These are phyloP conservation scores for Chlorella sp. DNA, from an alignment of 139 green algal genomes.

Conservation along the genomic window DNA sequence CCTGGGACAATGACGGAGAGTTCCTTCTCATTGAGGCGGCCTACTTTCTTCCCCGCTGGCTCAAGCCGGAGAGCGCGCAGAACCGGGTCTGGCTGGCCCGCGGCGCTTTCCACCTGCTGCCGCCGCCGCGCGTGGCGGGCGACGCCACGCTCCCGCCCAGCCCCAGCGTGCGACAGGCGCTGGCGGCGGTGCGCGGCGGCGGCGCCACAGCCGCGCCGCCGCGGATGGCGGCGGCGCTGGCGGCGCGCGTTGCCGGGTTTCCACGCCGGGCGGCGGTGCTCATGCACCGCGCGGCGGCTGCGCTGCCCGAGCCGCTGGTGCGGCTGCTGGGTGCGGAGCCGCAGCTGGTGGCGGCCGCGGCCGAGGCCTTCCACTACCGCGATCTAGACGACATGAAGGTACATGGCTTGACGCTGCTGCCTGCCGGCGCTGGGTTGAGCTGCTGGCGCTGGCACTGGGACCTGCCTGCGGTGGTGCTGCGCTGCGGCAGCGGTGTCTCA, in stretches of 20 bases:
- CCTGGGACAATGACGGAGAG: slow-evolving; percentile 95
- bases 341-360: slow-evolving; percentile 62
- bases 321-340: slow-evolving; percentile 53
- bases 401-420: too few relatives aligned
- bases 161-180: slow-evolving; percentile 42
- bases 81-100: slow-evolving; percentile 77
- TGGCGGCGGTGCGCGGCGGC: slow-evolving; percentile 41
- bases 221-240: slow-evolving; percentile 10
- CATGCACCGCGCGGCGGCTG: slow-evolving; percentile 43
- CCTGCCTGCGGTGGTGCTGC: background rate
- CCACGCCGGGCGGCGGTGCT: slow-evolving; percentile 19
- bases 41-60: slow-evolving; percentile 80
- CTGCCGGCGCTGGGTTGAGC: too few relatives aligned
- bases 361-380: slow-evolving; percentile 69
- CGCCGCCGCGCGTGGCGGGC: slow-evolving; percentile 41
- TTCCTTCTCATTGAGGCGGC: slow-evolving; percentile 97
- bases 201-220: slow-evolving; percentile 7
- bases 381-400: slow-evolving; percentile 47
- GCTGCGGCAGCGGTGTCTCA: background rate
- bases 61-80: slow-evolving; percentile 65
- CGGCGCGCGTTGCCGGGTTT: slow-evolving; percentile 29
- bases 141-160: slow-evolving; percentile 40
- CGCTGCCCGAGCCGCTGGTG: slow-evolving; percentile 58
- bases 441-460: background rate
- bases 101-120: slow-evolving; percentile 73